These are phyloP conservation scores for Pichia californica DNA, from an alignment of 805 yeast genomes.

Conservation along the genomic window DNA sequence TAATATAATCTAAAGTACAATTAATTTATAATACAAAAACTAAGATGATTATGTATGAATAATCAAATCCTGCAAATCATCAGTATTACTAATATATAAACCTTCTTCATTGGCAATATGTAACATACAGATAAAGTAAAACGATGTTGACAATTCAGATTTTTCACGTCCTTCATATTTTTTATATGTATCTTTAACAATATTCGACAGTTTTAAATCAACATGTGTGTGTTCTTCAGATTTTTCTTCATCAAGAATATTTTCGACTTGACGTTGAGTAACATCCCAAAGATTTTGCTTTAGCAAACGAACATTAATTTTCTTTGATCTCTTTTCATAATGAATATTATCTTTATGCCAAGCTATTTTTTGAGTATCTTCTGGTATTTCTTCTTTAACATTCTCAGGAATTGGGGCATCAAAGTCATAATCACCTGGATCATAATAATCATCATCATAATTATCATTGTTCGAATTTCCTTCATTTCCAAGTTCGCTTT, in stretches of 20 bases:
- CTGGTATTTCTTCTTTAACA: neutral
- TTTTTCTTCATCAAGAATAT: neutral
- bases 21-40: no score
- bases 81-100: constrained; percentile 45
- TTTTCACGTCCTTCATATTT: constrained; percentile 51
- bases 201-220: constrained; percentile 16
- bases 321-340: constrained; percentile 68
- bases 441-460: constrained; percentile 19
- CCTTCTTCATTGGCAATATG: constrained; percentile 88
- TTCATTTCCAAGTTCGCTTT: no score
- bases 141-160: constrained; percentile 74
- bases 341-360: constrained; percentile 37
- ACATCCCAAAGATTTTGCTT: constrained; percentile 74
- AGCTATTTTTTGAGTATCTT: neutral
- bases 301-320: constrained; percentile 65
- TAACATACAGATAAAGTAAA: constrained; percentile 74
- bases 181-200: constrained; percentile 22
- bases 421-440: constrained; percentile 13
- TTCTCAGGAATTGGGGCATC: constrained; percentile 8
- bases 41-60: constrained; percentile 6
- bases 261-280: constrained; percentile 19
- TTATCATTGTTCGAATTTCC: constrained; percentile 18
- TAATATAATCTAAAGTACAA: no score
- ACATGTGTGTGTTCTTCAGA: neutral
- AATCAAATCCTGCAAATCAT: constrained; percentile 18